A percentile compares a stretch with the other conserved stretches of the same genome.
Conservation (phyloP, 352 stramenopile genomes). For the Phytophthora chlamydospora region DNA sequence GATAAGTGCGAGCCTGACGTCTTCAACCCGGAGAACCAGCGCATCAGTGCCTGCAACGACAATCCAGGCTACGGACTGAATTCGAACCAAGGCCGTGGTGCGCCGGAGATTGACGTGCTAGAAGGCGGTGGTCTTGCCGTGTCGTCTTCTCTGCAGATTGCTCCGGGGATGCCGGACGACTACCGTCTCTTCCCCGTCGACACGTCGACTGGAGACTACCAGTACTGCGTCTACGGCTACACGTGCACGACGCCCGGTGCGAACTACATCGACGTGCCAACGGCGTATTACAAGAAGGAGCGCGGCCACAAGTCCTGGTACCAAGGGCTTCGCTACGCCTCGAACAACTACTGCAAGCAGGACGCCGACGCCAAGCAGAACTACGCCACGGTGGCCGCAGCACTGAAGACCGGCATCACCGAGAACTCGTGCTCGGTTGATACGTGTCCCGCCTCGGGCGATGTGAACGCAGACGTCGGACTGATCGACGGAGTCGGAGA, state of each 20-base stretch:
- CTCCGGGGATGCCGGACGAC: slow-evolving; percentile 53
- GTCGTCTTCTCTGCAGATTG: slow-evolving; percentile 88
- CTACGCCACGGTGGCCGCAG: slow-evolving; percentile 27
- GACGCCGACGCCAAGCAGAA: slow-evolving; percentile 22
- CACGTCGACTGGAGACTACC: slow-evolving; percentile 14
- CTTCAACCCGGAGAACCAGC: slow-evolving; percentile 40
- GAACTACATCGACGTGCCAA: slow-evolving; percentile 45
- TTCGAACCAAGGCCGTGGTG: slow-evolving; percentile 79
- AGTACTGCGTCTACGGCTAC: slow-evolving; percentile 41
- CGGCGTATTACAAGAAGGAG: slow-evolving; percentile 27
- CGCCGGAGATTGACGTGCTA: slow-evolving; percentile 93
- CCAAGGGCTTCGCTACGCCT: slow-evolving; percentile 44
- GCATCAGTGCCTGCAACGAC: slow-evolving; percentile 85
- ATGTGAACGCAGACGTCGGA: slow-evolving; percentile 43
- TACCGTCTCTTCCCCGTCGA: slow-evolving; percentile 37
- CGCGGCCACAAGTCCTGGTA: slow-evolving; percentile 49
- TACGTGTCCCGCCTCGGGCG: slow-evolving; percentile 38
- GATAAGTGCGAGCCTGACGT: slow-evolving; percentile 76
- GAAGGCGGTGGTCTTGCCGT: slow-evolving; percentile 72
- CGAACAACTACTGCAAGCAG: slow-evolving; percentile 43
- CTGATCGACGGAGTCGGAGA: slow-evolving; percentile 19
- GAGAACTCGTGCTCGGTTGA: slow-evolving; percentile 32
- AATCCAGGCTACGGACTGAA: slow-evolving; percentile 92
- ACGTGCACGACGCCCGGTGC: slow-evolving; percentile 31
- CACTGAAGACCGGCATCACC: slow-evolving; percentile 34